Evolutionary conservation across 2,329 filamentous ascomycete genomes (phyloP), one percentile per base, ranked within the genome.

Genomic region (Beauveria pseudobassiana): DNA sequence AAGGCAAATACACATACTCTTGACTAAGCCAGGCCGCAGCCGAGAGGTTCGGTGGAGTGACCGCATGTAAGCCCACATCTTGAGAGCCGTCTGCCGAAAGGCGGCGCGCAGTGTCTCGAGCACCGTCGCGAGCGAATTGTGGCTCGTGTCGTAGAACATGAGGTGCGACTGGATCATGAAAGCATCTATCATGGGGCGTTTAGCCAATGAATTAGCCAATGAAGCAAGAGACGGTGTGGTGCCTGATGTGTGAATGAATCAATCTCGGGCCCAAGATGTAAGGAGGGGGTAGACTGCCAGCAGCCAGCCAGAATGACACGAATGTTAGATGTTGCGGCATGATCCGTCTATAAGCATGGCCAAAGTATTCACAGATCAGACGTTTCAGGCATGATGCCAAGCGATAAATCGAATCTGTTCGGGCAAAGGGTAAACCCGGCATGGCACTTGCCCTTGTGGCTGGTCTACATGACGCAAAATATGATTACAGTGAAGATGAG

Each of bases 91-190:
- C 72, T 96, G 91, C 20, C 78, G 69, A 68, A 97, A 93, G 38
- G 86, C 86, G n/a, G 82, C 80, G 68, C 87, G 84, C 3, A 97
- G 77, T 67, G 95, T 96, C n/a, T 76, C 73, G 5, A 93, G 78
- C 14, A 95, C 88, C 0, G 87, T 90, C 4, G 72, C 67, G 8
- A 82, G 71, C 3, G 86, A 83, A 75, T 98, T 98, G 77, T 93
- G 87, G 3, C 80, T 75, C 5, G 89, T 90, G 72, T 96, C 91
- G 68, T 90, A 87, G 72, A 91, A 89, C 86, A 96, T 93, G 55
- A 85, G 79, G 68, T 95, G 89, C 57, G 92, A 87, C 71, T 96
- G 91, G 58, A 95, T 86, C 72, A 92, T 93, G 78, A 98, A 91
- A 3, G 86, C 76, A 68, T 81, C 82, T 85, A 56, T 40, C 2